Evolutionary conservation across 495 filamentous ascomycete species (phyloP), one percentile per base, ranked within the genome.

Genomic region (Pseudoneurospora amorphoporcata): DNA sequence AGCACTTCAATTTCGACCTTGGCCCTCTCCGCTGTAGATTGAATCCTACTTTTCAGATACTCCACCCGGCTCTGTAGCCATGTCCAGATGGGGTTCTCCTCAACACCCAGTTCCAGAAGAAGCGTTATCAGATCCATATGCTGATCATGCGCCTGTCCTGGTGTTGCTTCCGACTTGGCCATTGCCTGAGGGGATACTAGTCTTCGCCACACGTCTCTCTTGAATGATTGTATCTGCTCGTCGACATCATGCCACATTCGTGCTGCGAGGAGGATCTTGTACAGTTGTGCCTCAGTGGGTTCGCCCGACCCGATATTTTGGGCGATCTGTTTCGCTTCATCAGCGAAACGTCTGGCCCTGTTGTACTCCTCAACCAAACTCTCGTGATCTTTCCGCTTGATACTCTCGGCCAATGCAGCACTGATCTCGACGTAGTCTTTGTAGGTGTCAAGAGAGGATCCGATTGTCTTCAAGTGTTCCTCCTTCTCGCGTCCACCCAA

Each of bases 231-330:
- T 37, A 97, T 90, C 72, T 95, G 94, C 58, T 90, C 86, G 43
- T 93, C 90, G 4, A 98, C 92, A 81, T 97, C 93, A 74, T 89
- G 86, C 94, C 94, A 97, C 90, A 98, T 95, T n/a, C 94, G 89
- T 7, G 92, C 94, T 39, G 94, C 94, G 19, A 97, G 86, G 43
- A 99, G 82, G 73, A 98, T 90, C 61, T 92, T 90, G 77, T 96
- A 91, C 19, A 92, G 87, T 77, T 98, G 89, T 39, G 87, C 83
- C 77, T 99, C 95, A 65, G 70, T 81, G 16, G 81, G 84, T 76
- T 77, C 85, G 76, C 77, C 83, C 77, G 68, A 88, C 80, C 79
- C 87, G 77, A 78, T 86, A 83, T 73, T 87, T 85, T 78, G 90
- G 29, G 80, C 83, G n/a, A 89, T 84, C 61, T 84, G 84, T 75